Evolutionary conservation across 2,329 filamentous ascomycete species (phyloP).

Genomic region (Verticillium longisporum): DNA sequence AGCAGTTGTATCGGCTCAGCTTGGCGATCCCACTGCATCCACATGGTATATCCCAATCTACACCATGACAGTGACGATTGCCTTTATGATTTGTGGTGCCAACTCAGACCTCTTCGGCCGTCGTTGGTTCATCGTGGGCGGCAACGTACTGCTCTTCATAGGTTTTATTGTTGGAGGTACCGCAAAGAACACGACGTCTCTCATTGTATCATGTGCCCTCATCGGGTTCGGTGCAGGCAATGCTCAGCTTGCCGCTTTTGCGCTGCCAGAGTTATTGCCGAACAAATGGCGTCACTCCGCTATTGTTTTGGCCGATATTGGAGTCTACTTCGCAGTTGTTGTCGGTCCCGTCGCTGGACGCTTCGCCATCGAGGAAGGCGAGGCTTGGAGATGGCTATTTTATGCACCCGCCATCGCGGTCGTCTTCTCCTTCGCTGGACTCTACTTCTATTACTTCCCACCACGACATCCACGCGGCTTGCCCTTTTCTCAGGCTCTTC

Average conservation of each 20-base stretch:
- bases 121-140: conserved; percentile 35
- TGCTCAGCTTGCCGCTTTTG: conserved; percentile 36
- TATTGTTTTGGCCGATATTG: conserved; percentile 33
- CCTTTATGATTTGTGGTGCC: conserved; percentile 30
- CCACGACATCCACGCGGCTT: conserved; percentile 24
- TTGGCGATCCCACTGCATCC: conserved; percentile 23
- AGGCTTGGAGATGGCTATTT: conserved; percentile 37
- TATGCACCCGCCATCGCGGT: conserved; percentile 33
- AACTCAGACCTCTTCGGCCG: conserved; percentile 41
- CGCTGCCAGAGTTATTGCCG: conserved; percentile 37
- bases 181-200: conserved; percentile 27
- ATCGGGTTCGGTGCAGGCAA: conserved; percentile 37
- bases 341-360: conserved; percentile 36
- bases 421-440: conserved; percentile 33
- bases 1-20: conserved; percentile 21
- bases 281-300: conserved; percentile 41
- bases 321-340: conserved; percentile 35
- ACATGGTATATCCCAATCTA: conserved; percentile 28
- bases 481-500: conserved; percentile 23
- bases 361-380: conserved; percentile 27
- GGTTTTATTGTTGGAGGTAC: conserved; percentile 29
- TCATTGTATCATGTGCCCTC: conserved; percentile 31
- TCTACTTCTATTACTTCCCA: conserved; percentile 28
- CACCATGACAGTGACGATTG: conserved; percentile 32
- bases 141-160: conserved; percentile 30